A percentile compares a stretch with the other conserved stretches of the same genome.
Conservation (phyloP, 345 rosid species). For the Trapa bicornis region DNA sequence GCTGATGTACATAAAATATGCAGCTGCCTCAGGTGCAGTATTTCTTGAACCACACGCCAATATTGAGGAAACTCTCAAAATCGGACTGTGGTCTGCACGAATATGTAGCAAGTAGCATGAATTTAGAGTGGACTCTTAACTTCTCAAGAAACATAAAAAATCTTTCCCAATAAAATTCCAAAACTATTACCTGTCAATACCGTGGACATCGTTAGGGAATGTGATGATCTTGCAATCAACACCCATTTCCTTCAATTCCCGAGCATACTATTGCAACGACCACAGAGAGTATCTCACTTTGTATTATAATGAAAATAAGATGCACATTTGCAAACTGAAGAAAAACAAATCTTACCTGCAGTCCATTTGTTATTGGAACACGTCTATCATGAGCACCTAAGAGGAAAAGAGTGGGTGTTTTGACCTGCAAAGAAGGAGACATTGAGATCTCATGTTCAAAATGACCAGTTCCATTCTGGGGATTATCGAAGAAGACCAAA, state of each 20-base stretch:
- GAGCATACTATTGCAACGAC: constrained; percentile 37
- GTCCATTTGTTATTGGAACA: constrained; percentile 68
- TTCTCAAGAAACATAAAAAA: too few relatives aligned
- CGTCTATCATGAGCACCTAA: constrained; percentile 83
- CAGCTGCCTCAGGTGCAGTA: constrained; percentile 34
- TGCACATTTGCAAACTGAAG: background rate
- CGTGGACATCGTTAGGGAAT: constrained; percentile 70
- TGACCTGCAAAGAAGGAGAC: constrained; percentile 41
- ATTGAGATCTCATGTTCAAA: background rate
- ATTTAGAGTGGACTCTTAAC: background rate
- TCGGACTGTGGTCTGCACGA: constrained; percentile 72
- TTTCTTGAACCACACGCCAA: constrained; percentile 78
- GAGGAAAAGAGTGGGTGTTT: constrained; percentile 76
- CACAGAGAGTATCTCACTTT: background rate
- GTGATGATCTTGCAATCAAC: constrained; percentile 53
- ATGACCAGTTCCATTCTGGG: background rate
- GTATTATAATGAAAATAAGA: background rate
- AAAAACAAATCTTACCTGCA: constrained; percentile 42
- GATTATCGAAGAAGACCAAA: background rate
- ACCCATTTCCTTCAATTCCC: constrained; percentile 74
- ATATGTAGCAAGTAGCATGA: background rate
- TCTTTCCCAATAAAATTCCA: background rate
- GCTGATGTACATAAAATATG: background rate
- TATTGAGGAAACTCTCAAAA: constrained; percentile 68
- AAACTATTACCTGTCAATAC: constrained; percentile 43